Percentiles rank a stretch among this genome's conserved stretches.
Evolutionary conservation across 208 protist genomes (phyloP).

Genomic region (Spongospora subterranea): DNA sequence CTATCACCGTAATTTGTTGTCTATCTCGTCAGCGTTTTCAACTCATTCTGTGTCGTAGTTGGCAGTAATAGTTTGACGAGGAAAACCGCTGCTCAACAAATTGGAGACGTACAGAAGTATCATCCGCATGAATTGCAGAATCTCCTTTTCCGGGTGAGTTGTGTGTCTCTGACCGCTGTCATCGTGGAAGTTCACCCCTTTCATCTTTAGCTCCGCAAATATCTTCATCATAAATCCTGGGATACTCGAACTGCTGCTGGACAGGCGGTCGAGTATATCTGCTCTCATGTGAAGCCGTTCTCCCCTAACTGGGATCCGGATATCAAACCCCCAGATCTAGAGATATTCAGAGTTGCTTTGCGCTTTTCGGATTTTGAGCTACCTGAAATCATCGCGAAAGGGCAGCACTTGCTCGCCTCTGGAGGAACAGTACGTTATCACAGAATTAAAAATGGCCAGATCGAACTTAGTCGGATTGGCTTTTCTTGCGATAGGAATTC

Average conservation of each 20-base stretch:
- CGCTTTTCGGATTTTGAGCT: constrained; percentile 14
- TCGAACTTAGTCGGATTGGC: background rate
- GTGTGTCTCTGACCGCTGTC: background rate
- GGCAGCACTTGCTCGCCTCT: background rate
- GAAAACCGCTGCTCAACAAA: constrained; percentile 42
- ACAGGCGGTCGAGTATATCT: background rate
- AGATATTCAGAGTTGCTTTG: background rate
- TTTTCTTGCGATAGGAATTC: background rate
- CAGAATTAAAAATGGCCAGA: background rate
- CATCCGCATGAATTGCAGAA: constrained; percentile 49
- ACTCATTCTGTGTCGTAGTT: background rate
- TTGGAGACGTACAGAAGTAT: constrained; percentile 48
- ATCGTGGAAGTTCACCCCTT: background rate
- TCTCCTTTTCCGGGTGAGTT: background rate
- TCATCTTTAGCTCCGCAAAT: background rate
- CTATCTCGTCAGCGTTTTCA: background rate
- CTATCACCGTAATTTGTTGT: background rate
- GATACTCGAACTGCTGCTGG: constrained; percentile 43
- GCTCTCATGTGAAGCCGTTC: constrained; percentile 15
- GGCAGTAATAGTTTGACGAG: constrained; percentile 20
- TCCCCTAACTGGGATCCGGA: constrained; percentile 10
- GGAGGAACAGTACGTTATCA: background rate
- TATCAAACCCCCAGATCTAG: background rate
- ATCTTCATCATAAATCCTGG: constrained; percentile 31
- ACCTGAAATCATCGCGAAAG: background rate